Percentiles rank a stretch among this genome's conserved stretches.
These are phyloP conservation scores for Ceratobasidium sp. DNA, from an alignment of 1,284 basidiomycete species.

Conservation along the genomic window DNA sequence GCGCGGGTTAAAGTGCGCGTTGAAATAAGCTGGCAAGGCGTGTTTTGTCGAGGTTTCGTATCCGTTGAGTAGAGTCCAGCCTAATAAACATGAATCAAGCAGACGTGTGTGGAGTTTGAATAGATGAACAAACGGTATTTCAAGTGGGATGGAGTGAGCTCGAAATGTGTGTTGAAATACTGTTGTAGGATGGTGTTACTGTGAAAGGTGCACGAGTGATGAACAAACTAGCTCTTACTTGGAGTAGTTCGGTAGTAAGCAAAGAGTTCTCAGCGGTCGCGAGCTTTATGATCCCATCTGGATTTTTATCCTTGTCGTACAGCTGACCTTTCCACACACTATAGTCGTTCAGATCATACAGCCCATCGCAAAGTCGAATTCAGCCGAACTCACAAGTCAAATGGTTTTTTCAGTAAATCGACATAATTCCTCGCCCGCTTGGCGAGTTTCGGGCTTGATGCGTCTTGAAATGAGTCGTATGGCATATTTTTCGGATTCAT, in stretches of 20 bases:
- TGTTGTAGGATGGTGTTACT: too few relatives aligned
- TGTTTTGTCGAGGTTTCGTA: conserved; percentile 8
- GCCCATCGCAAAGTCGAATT: background rate
- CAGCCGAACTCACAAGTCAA: conserved; percentile 3
- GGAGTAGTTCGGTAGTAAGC: conserved; percentile 15
- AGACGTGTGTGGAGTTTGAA: background rate
- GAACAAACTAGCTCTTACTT: background rate
- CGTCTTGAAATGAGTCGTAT: background rate
- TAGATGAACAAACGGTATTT: conserved; percentile 33
- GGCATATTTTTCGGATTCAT: background rate
- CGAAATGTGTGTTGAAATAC: conserved; percentile 40
- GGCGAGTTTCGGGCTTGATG: background rate
- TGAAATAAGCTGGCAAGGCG: conserved; percentile 26
- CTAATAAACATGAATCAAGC: background rate
- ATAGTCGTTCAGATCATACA: background rate
- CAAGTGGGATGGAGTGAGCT: conserved; percentile 19
- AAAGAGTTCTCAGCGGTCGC: conserved; percentile 33
- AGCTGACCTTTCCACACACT: conserved; percentile 20
- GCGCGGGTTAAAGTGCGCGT: conserved; percentile 32
- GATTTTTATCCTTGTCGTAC: conserved; percentile 34
- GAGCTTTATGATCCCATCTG: conserved; percentile 26
- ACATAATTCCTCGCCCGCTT: background rate
- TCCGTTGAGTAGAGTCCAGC: conserved; percentile 4
- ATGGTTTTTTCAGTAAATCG: background rate
- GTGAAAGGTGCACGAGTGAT: too few relatives aligned